Evolutionary conservation across 1,139 yeast species (phyloP).

Genomic region (Taphrina confusa): DNA sequence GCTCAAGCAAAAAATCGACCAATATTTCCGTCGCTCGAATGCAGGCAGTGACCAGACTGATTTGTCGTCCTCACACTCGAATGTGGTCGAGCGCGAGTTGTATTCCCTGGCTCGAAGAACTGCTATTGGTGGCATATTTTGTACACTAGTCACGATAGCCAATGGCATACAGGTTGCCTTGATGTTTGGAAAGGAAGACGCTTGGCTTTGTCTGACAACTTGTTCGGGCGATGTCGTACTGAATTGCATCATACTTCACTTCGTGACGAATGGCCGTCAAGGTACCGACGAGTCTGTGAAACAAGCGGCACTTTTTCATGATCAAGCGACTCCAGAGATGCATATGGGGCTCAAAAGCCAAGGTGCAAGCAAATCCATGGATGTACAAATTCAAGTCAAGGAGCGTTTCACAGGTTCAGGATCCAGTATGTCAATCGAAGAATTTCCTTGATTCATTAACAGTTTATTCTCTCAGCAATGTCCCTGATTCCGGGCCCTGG

Average conservation of each 20-base stretch:
- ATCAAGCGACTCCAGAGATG: no score
- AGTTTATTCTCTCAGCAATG: no score
- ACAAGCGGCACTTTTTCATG: no score
- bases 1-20: background rate
- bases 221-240: background rate
- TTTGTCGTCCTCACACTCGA: background rate
- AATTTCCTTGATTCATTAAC: no score
- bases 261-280: conserved; percentile 2
- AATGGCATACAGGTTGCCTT: background rate
- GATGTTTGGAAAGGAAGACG: conserved; percentile 7
- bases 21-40: no score
- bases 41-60: no score
- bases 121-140: background rate
- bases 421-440: no score
- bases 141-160: conserved; percentile 1
- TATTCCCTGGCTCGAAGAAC: background rate
- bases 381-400: no score
- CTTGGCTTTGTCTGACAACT: conserved; percentile 2
- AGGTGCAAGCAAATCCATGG: no score
- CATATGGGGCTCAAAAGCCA: no score
- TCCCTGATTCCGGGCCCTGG: no score
- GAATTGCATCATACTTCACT: background rate
- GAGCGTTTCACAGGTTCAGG: no score
- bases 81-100: background rate
- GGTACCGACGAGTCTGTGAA: background rate